A percentile compares a stretch with the other conserved stretches of the same genome.
Conservation (phyloP, 2,329 filamentous ascomycete genomes). For the Ascomycota sp. region DNA sequence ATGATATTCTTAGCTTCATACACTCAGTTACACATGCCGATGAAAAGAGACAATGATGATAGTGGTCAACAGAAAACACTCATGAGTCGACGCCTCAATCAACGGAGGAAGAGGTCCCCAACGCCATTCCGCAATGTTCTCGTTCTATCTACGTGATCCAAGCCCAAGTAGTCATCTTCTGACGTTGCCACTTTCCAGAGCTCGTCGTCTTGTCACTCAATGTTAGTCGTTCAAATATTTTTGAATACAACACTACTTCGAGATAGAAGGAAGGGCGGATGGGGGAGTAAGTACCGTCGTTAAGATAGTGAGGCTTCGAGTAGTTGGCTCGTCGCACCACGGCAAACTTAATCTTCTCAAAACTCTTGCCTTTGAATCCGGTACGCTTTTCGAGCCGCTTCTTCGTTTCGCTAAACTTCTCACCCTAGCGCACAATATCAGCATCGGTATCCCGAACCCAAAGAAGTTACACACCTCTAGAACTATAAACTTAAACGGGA, state of each 20-base stretch:
- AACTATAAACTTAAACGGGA: conserved; percentile 79
- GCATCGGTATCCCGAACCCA: not conserved
- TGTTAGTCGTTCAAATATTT: not conserved
- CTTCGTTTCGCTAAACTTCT: conserved; percentile 79
- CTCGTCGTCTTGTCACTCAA: conserved; percentile 29
- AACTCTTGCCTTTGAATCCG: conserved; percentile 90
- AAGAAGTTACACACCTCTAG: conserved; percentile 40
- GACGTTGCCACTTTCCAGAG: conserved; percentile 29
- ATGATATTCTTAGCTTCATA: too few relatives aligned
- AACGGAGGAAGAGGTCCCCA: conserved; percentile 40
- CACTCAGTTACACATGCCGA: too few relatives aligned
- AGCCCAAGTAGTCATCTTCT: conserved; percentile 41
- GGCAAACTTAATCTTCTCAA: conserved; percentile 96
- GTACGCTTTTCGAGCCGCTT: conserved; percentile 84
- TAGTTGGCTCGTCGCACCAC: conserved; percentile 52
- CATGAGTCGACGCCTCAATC: too few relatives aligned
- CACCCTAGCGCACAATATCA: conserved; percentile 33
- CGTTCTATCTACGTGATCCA: conserved; percentile 45
- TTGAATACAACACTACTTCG: too few relatives aligned
- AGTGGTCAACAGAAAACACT: too few relatives aligned
- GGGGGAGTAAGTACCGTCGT: conserved; percentile 47
- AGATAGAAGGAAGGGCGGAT: too few relatives aligned
- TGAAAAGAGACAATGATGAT: too few relatives aligned
- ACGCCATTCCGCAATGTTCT: conserved; percentile 36
- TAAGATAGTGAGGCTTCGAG: conserved; percentile 61